phyloP scores from a whole-genome alignment of 441 rosid species.

The Populus hybrid region DNA sequence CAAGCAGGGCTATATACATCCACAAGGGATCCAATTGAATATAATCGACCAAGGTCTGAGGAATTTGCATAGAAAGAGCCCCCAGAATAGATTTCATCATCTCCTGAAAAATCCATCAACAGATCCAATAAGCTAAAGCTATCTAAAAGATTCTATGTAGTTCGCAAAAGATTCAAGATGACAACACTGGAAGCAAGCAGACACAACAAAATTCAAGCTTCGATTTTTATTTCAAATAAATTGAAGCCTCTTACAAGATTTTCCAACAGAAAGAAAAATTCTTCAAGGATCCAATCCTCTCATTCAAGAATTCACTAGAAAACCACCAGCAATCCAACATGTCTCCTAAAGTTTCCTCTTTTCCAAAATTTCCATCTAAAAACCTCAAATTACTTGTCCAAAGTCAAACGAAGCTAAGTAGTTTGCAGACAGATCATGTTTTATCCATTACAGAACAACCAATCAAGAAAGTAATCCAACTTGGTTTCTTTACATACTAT shows the following conservation, averaged over 20 bases:
- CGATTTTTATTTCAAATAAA: background rate
- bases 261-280: background rate
- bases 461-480: background rate
- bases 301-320: background rate
- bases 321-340: background rate
- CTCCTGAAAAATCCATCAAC: conserved; percentile 44
- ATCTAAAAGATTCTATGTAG: background rate
- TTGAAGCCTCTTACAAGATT: background rate
- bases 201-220: background rate
- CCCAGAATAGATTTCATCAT: conserved; percentile 52
- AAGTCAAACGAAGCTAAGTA: background rate
- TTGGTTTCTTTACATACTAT: background rate
- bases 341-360: background rate
- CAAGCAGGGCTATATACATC: conserved; percentile 60
- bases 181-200: background rate
- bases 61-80: conserved; percentile 39
- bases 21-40: conserved; percentile 38
- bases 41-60: conserved; percentile 39
- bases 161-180: background rate
- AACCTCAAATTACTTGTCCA: background rate
- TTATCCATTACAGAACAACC: background rate
- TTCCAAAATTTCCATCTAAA: background rate
- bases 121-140: conserved; percentile 21
- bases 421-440: background rate
- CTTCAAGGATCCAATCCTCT: background rate